Base-by-base conservation (phyloP, 2,329 filamentous ascomycete genomes). In the Amauroascus niger region DNA sequence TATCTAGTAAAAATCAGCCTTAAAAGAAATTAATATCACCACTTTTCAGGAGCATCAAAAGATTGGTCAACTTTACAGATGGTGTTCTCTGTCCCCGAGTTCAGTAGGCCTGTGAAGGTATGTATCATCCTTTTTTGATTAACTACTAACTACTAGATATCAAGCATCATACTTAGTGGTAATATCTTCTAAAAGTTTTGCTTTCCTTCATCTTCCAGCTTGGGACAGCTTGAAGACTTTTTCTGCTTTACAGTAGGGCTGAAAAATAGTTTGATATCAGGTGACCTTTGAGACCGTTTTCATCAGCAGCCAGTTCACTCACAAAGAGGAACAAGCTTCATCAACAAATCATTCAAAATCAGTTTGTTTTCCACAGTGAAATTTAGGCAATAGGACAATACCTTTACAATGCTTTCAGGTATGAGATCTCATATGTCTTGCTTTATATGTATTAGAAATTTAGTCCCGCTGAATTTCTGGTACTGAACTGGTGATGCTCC, bases 401-500 rank as follows among this genome's bases (percentile, higher is more conserved):
- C 7, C 11, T 26, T 26, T 16, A 30, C 49, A 44, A 55, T 55
- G 53, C 48, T 48, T 51, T 40, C 49, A 51, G 53, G 53, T 55
- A 40, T 39, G 7, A 35, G 5, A 35, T 35, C 3, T 13, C 6
- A 35, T 35, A 13, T 3, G 13, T 35, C 13, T 35, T 35, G 8
- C 13, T 13, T 35, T 3, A 35, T 13, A 13, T 24, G 16, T 7
- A 41, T 20, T 20, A 43, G 39, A 43, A 6, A 11, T 43, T 43
- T 20, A 9, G 2, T 43, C 6, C n/a, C 8, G 7, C 6, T 35
- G 4, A 35, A 9, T 35, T 13, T 14, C 33, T 14, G n/a, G 7
- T 14, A 13, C 33, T 7, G n/a, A 35, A 13, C 11, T 39, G 35
- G 14, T 9, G 35, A 39, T 16, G 14, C 5, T 16, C 4, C 35